Evolutionary conservation across 1,284 basidiomycete species (phyloP).

Genomic region (Pholiota adiposa): DNA sequence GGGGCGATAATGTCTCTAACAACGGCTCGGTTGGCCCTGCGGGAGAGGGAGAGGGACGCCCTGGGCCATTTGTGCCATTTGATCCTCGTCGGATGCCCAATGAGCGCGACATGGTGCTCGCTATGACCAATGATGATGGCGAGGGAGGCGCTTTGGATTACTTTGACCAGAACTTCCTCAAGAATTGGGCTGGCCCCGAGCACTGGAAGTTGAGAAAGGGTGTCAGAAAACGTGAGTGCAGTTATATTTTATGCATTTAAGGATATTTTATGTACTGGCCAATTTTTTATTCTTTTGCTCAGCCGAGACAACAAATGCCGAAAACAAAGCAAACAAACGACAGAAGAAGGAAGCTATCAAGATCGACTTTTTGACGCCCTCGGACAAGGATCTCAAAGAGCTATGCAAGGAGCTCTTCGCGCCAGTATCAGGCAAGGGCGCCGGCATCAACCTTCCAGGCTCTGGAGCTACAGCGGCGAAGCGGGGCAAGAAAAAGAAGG

Average conservation of each 20-base stretch:
- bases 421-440: slow-evolving; percentile 59
- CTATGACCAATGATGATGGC: slow-evolving; percentile 74
- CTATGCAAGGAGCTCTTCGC: slow-evolving; percentile 83
- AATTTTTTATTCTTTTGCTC: slow-evolving; percentile 9
- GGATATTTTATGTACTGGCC: neutral
- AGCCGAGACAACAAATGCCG: slow-evolving; percentile 55
- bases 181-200: slow-evolving; percentile 98
- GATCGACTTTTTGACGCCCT: slow-evolving; percentile 82
- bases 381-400: slow-evolving; percentile 69
- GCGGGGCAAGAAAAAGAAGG: slow-evolving; percentile 58
- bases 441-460: slow-evolving; percentile 71
- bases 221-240: slow-evolving; percentile 69
- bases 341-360: slow-evolving; percentile 88
- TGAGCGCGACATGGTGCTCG: slow-evolving; percentile 81
- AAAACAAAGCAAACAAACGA: slow-evolving; percentile 54
- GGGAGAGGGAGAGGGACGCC: slow-evolving; percentile 39
- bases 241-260: slow-evolving; percentile 1
- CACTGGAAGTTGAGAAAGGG: slow-evolving; percentile 94
- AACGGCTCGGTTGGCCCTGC: slow-evolving; percentile 46
- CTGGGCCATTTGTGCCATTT: slow-evolving; percentile 69
- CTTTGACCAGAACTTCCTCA: slow-evolving; percentile 88
- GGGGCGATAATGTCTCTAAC: slow-evolving; percentile 45
- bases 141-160: slow-evolving; percentile 87
- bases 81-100: slow-evolving; percentile 77
- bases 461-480: slow-evolving; percentile 47